Evolutionary conservation across 2,329 filamentous ascomycete species (phyloP).

Genomic region (Neonectria magnoliae): DNA sequence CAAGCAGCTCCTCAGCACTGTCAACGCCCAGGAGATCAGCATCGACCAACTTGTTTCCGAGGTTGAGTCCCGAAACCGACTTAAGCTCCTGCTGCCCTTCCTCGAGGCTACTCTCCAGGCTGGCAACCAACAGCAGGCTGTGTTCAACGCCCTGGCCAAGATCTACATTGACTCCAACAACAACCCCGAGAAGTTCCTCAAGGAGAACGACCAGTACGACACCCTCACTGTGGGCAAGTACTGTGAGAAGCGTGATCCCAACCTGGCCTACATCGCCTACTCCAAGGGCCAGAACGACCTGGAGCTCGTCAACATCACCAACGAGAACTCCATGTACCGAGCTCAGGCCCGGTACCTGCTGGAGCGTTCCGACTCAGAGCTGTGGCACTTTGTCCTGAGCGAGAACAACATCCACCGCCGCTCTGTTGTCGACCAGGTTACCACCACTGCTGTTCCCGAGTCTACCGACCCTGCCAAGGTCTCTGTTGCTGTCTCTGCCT

Average conservation of each 20-base stretch:
- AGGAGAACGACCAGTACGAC: slow-evolving; percentile 97
- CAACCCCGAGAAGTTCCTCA: slow-evolving; percentile 95
- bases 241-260: slow-evolving; percentile 98
- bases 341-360: slow-evolving; percentile 96
- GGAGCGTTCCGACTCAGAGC: slow-evolving; percentile 86
- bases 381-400: slow-evolving; percentile 95
- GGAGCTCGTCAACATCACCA: slow-evolving; percentile 96
- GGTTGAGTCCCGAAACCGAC: slow-evolving; percentile 93
- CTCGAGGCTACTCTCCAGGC: slow-evolving; percentile 88
- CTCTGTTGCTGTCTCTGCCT: slow-evolving; percentile 90
- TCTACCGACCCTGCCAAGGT: slow-evolving; percentile 94
- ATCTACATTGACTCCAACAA: slow-evolving; percentile 99
- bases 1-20: slow-evolving; percentile 86
- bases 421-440: slow-evolving; percentile 95
- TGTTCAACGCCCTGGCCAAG: slow-evolving; percentile 97
- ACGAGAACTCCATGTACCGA: slow-evolving; percentile 99
- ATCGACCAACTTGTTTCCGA: slow-evolving; percentile 94
- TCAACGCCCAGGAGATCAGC: slow-evolving; percentile 85
- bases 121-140: slow-evolving; percentile 94
- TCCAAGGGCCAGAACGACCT: slow-evolving; percentile 97
- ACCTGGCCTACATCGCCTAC: slow-evolving; percentile 94
- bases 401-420: slow-evolving; percentile 96
- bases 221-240: slow-evolving; percentile 94
- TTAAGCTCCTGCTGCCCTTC: slow-evolving; percentile 96
- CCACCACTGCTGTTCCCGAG: slow-evolving; percentile 92